phyloP scores from a whole-genome alignment of 306 rosid genomes.

The Vigna radiata region DNA sequence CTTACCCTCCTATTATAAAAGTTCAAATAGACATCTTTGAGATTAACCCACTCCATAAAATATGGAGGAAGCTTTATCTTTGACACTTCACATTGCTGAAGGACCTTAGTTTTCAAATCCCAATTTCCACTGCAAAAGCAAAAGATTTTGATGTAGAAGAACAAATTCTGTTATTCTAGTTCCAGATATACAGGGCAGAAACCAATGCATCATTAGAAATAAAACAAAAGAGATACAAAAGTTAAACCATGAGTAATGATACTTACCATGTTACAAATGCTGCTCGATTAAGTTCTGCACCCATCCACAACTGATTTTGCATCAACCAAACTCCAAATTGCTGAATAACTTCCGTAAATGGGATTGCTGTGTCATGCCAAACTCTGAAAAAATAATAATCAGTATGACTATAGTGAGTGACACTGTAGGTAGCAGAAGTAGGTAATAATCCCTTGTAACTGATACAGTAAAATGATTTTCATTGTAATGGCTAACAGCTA shows the following conservation, averaged over 20 bases:
- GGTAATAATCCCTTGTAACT: slow-evolving; percentile 24
- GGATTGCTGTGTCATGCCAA: slow-evolving; percentile 95
- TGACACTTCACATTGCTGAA: slow-evolving; percentile 89
- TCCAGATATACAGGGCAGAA: background rate
- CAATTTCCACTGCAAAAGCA: slow-evolving; percentile 81
- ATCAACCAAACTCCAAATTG: slow-evolving; percentile 85
- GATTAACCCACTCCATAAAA: slow-evolving; percentile 93
- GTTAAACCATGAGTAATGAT: slow-evolving; percentile 30
- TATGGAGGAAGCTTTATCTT: slow-evolving; percentile 77
- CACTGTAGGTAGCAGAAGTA: background rate
- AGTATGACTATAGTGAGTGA: slow-evolving; percentile 1
- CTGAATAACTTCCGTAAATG: slow-evolving; percentile 74
- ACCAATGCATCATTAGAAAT: background rate
- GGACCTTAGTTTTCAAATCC: slow-evolving; percentile 96
- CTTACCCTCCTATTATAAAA: slow-evolving; percentile 83
- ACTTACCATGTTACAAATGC: slow-evolving; percentile 89
- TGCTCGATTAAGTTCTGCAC: slow-evolving; percentile 66
- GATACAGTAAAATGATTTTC: slow-evolving; percentile 6
- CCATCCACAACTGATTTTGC: slow-evolving; percentile 69
- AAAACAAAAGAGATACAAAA: slow-evolving; percentile 11
- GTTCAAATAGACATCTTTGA: slow-evolving; percentile 90
- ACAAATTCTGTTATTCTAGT: background rate
- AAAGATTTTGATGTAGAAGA: slow-evolving; percentile 29
- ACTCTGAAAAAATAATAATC: slow-evolving; percentile 56
- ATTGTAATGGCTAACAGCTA: background rate